Conservation (phyloP, 169 alveolate species). For the Cryptosporidium ryanae region DNA sequence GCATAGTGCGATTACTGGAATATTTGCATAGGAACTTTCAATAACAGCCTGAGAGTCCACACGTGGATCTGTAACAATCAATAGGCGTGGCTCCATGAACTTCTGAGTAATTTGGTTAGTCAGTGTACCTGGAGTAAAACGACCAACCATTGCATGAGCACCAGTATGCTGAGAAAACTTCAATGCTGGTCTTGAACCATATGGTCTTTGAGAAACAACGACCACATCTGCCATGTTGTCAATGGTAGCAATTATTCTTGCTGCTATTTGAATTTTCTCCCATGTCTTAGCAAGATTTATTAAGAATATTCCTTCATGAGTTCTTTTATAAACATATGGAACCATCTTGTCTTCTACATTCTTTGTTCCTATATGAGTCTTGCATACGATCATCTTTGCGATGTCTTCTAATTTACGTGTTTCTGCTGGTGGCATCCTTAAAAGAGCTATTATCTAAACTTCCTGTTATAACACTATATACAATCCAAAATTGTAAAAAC, state of each 20-base stretch:
- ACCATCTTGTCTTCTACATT: conserved; percentile 96
- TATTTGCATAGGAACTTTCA: conserved; percentile 97
- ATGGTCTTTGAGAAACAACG: conserved; percentile 96
- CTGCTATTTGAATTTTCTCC: conserved; percentile 98
- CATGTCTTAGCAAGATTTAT: conserved; percentile 97
- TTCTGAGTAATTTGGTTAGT: conserved; percentile 98
- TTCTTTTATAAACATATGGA: conserved; percentile 95
- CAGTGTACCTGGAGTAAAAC: conserved; percentile 99
- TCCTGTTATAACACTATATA: background rate
- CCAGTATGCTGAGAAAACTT: conserved; percentile 97
- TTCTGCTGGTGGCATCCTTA: conserved; percentile 74
- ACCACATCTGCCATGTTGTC: conserved; percentile 97
- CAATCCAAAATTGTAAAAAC: background rate
- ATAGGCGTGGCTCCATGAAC: conserved; percentile 97
- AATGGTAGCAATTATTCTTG: conserved; percentile 98
- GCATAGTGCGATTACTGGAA: conserved; percentile 98
- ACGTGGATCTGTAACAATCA: conserved; percentile 99
- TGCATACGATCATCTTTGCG: conserved; percentile 75
- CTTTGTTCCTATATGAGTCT: conserved; percentile 97
- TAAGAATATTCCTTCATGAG: conserved; percentile 96
- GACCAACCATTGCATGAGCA: conserved; percentile 96
- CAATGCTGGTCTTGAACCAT: conserved; percentile 98
- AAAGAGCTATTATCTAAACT: background rate
- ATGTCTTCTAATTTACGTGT: conserved; percentile 73
- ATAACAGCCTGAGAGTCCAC: conserved; percentile 96